Evolutionary conservation across 208 protist species (phyloP).

Genomic region (Histomonas meleagridis): DNA sequence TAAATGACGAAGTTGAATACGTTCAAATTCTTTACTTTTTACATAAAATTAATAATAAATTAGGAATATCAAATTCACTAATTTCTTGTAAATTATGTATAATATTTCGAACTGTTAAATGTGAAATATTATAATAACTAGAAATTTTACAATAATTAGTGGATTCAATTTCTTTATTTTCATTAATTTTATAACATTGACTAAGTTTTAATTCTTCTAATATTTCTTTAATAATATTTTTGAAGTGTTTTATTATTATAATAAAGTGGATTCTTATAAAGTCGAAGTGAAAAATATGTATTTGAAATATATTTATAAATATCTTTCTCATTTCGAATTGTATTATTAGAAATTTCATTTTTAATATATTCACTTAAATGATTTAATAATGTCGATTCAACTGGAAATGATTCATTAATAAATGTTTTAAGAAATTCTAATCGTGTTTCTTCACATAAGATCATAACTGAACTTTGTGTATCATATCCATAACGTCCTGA

Average conservation of each 20-base stretch:
- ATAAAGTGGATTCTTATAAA: constrained; percentile 4
- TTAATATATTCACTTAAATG: constrained; percentile 93
- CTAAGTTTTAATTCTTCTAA: background rate
- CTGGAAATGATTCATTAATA: constrained; percentile 78
- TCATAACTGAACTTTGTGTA: constrained; percentile 62
- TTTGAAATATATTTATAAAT: background rate
- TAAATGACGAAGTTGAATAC: constrained; percentile 79
- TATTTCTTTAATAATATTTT: background rate
- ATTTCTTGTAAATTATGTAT: background rate
- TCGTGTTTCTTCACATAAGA: constrained; percentile 86
- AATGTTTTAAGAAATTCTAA: constrained; percentile 96
- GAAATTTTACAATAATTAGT: background rate
- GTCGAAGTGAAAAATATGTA: background rate
- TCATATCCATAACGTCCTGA: constrained; percentile 78
- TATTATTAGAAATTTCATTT: constrained; percentile 79
- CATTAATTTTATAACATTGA: background rate
- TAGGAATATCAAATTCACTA: background rate
- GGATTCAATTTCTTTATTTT: background rate
- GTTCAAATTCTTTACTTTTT: constrained; percentile 79
- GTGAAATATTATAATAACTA: background rate
- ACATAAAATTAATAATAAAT: constrained; percentile 42
- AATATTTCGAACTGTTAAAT: background rate
- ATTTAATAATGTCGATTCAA: constrained; percentile 82
- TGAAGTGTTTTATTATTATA: constrained; percentile 9
- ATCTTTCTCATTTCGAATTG: constrained; percentile 40